Conservation (phyloP, 2,329 filamentous ascomycete genomes). For the Paecilomyces sp. region DNA sequence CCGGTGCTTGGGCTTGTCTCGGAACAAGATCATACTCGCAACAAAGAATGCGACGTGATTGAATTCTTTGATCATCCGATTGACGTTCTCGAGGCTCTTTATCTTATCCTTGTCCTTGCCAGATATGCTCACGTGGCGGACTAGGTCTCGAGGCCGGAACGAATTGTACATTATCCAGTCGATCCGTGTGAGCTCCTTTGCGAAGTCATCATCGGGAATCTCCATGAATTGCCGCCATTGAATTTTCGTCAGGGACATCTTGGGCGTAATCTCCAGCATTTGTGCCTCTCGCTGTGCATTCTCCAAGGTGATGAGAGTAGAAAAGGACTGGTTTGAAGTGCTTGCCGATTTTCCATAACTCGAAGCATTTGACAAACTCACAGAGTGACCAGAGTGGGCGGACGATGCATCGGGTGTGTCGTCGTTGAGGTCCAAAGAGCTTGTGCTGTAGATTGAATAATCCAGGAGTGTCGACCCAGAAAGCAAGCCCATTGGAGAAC, state of each 20-base stretch:
- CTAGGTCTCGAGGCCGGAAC: constrained; percentile 84
- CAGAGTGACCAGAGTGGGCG: constrained; percentile 29
- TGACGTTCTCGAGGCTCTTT: constrained; percentile 74
- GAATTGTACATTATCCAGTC: constrained; percentile 98
- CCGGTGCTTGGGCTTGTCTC: constrained; percentile 93
- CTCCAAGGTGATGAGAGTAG: constrained; percentile 44
- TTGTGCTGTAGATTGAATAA: constrained; percentile 32
- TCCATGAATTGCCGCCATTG: constrained; percentile 91
- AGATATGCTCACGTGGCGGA: constrained; percentile 79
- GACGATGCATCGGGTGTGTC: constrained; percentile 23
- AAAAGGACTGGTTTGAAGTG: constrained; percentile 35
- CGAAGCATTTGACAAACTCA: constrained; percentile 31
- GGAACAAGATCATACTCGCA: constrained; percentile 73
- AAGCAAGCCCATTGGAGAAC: constrained; percentile 28
- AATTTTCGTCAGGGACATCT: constrained; percentile 67
- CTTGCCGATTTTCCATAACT: constrained; percentile 31
- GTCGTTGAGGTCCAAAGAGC: constrained; percentile 31
- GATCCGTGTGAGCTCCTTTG: constrained; percentile 85
- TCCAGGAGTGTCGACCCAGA: constrained; percentile 17
- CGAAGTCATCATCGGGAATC: constrained; percentile 74
- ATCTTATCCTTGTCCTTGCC: constrained; percentile 45
- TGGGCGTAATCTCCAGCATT: constrained; percentile 62
- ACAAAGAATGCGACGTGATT: constrained; percentile 81
- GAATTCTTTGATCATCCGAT: constrained; percentile 90
- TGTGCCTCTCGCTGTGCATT: constrained; percentile 74